Conservation (phyloP, 2,329 filamentous ascomycete genomes). For the Sporothrix curviconia region DNA sequence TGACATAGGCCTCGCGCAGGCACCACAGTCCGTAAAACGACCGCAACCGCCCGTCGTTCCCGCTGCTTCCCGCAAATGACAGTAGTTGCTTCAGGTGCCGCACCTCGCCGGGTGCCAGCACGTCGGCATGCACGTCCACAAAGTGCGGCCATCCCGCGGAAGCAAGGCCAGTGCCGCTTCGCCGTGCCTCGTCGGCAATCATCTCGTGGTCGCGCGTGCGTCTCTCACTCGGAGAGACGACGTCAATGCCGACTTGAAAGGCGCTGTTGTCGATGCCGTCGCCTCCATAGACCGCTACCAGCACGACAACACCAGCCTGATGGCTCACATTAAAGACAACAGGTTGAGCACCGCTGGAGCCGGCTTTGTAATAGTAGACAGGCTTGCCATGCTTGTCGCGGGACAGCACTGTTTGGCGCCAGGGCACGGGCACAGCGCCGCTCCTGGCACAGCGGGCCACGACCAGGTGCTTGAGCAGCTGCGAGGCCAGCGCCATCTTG, state of each 20-base stretch:
- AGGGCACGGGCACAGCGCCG: constrained; percentile 42
- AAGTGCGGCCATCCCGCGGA: constrained; percentile 55
- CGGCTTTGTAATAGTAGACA: constrained; percentile 36
- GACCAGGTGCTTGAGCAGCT: constrained; percentile 66
- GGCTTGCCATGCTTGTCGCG: constrained; percentile 52
- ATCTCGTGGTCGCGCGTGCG: constrained; percentile 53
- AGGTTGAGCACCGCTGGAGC: constrained; percentile 40
- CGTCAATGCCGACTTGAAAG: constrained; percentile 60
- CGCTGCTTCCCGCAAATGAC: too few relatives aligned
- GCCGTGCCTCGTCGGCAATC: constrained; percentile 34
- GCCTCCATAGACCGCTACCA: constrained; percentile 48
- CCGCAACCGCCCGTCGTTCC: constrained; percentile 57
- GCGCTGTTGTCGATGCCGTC: constrained; percentile 36
- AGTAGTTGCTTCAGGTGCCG: constrained; percentile 49
- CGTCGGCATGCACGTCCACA: constrained; percentile 65
- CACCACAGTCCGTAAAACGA: constrained; percentile 75
- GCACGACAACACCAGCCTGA: constrained; percentile 66
- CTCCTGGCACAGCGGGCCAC: constrained; percentile 44
- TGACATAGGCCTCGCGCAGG: constrained; percentile 74
- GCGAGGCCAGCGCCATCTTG: constrained; percentile 65
- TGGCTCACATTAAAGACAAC: constrained; percentile 71
- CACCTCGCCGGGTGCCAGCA: constrained; percentile 59
- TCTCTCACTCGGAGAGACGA: constrained; percentile 70
- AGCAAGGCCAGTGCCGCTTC: too few relatives aligned
- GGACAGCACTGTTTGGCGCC: constrained; percentile 51